Evolutionary conservation across 2,329 filamentous ascomycete species (phyloP), one percentile per base, ranked within the genome.

Genomic region (Tolypocladium nubicola): DNA sequence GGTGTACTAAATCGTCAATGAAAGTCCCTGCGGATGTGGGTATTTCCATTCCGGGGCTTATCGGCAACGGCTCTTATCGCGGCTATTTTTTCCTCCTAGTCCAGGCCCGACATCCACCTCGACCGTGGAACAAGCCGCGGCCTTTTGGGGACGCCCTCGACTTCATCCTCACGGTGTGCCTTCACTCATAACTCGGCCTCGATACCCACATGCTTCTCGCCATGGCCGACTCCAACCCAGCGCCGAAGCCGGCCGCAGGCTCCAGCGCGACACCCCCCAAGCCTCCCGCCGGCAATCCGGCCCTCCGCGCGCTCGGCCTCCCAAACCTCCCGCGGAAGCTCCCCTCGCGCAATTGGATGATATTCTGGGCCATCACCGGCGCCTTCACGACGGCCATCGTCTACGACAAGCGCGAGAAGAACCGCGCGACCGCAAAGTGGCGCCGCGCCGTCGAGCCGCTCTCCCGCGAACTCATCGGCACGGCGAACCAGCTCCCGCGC

Each of bases 271-370:
- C 35, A 70, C 74, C 61, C 66, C 75, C 52, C 72, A 77, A 65
- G 54, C 66, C 63, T 33, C 77, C 56, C 39, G 41, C 58, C 21
- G 54, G 81, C 54, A 93, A 93, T 73, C 87, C 86, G 49, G 88
- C 85, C 56, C 82, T 90, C 66, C 83, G 83, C 61, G 88, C 89
- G 81, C 84, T 94, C 75, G 93, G 93, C 58, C 77, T 99, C 58
- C 93, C 93, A 54, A 88, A 87, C 63, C 83, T 97, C 60, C 88
- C 89, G 59, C 81, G 86, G 65, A 90, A 85, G 72, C 84, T 99
- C 21, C 94, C 94, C 9, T 97, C 93, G 21, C 88, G 94, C 60
- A 97, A 97, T 71, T 99, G 94, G 94, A 84, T 94, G 75, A 97
- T 99, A 67, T 99, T 99, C 76, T 85, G 92, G 73, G 79, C 87